Evolutionary conservation across 805 yeast species (phyloP), one percentile per base, ranked within the genome.

Genomic region (Saccharomycopsis fermentans): DNA sequence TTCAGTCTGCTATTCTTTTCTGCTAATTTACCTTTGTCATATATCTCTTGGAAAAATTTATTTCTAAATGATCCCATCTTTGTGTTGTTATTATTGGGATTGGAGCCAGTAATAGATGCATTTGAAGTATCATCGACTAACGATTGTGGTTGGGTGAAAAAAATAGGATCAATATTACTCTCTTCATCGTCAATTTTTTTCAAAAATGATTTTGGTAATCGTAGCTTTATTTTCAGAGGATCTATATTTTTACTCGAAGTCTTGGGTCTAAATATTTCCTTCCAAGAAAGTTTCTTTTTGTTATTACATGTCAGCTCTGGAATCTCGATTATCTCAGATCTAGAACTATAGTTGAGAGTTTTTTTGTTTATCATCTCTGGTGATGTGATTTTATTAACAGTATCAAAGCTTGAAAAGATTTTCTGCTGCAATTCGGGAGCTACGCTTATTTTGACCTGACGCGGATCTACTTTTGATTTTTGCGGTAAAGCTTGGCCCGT

Each of bases 121-220:
- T 1, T 24, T 9, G 26, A 8, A 2, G 17, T 21, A 8, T 11
- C 26, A 14, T 43, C 50, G 8, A 3, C 29, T 43, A 26, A 43
- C 9, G 16, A 11, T 43, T 43, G 40, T 59, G 29, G 9, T 21
- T 43, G 40, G 56, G 29, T n/a, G 32, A 52, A 59, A 24, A 56
- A 54, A 21, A 59, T 56, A 47, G 57, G 55, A 14, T 54, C 24
- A 39, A 55, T 12, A 21, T 40, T 19, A n/a, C 14, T 34, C 29
- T 61, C 54, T 53, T 58, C 62, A 4, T 54, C 58, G 9, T 48
- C 51, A 26, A 43, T 29, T 8, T 16, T 17, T 55, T 54, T 55
- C n/a, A 60, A 27, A 29, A 57, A 60, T 1, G 16, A 35, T 37
- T 19, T 21, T 12, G 62, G 60, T 1, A 60, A 6, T 29, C 34